A percentile compares a stretch with the other conserved stretches of the same genome.
Conservation (phyloP, 352 stramenopile species). For the Pythium rishiriense region DNA sequence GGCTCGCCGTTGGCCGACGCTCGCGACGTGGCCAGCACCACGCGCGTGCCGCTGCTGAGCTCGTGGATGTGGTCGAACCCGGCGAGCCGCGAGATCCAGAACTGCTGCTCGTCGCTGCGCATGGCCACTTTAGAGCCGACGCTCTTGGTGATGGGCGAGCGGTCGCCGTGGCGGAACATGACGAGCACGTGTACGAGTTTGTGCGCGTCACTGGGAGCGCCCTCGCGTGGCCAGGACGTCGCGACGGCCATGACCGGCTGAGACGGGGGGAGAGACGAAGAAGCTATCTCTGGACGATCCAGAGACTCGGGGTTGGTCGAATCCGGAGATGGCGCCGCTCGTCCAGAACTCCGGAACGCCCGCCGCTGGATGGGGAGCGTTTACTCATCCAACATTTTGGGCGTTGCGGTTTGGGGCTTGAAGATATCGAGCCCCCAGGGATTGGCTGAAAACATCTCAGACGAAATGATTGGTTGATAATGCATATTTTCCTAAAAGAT, state of each 20-base stretch:
- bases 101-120: slow-evolving; percentile 44
- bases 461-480: slow-evolving; percentile 11
- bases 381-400: slow-evolving; percentile 28
- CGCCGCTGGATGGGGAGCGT: slow-evolving; percentile 5
- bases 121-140: slow-evolving; percentile 50
- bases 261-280: too few relatives aligned
- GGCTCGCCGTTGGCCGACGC: background rate
- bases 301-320: background rate
- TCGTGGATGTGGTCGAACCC: slow-evolving; percentile 41
- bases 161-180: slow-evolving; percentile 78
- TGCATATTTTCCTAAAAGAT: background rate
- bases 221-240: background rate
- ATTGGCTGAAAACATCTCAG: slow-evolving; percentile 14
- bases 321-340: slow-evolving; percentile 1
- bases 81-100: slow-evolving; percentile 59
- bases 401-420: background rate
- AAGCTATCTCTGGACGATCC: slow-evolving; percentile 1
- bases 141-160: slow-evolving; percentile 67
- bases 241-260: background rate
- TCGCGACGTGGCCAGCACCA: slow-evolving; percentile 25
- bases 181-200: slow-evolving; percentile 64
- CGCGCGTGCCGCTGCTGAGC: slow-evolving; percentile 47
- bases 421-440: slow-evolving; percentile 1
- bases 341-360: background rate
- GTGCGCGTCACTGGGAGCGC: slow-evolving; percentile 12